Conservation (phyloP, 257 asterid species). For the Solanum tarijense region DNA sequence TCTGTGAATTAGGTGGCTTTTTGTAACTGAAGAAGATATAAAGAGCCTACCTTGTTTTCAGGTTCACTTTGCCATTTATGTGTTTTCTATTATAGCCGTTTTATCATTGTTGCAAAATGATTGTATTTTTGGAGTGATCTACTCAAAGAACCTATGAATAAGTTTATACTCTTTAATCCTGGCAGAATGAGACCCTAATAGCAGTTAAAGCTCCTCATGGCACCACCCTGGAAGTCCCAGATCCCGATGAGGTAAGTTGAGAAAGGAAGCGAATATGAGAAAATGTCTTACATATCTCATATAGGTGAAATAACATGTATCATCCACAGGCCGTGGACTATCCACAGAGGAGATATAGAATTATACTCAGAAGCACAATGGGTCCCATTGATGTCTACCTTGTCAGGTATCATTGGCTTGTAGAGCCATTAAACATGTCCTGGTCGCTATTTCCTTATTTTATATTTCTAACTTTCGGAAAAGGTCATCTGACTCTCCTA, state of each 20-base stretch:
- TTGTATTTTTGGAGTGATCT: not conserved
- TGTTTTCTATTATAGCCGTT: not conserved
- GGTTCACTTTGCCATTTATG: constrained; percentile 31
- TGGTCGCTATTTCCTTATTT: not conserved
- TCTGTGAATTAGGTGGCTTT: constrained; percentile 61
- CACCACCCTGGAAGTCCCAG: constrained; percentile 94
- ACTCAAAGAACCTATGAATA: not conserved
- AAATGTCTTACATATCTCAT: constrained; percentile 9
- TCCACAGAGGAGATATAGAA: constrained; percentile 90
- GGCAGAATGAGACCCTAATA: constrained; percentile 82
- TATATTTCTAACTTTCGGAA: not conserved
- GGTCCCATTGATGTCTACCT: constrained; percentile 96
- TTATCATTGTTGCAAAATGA: not conserved
- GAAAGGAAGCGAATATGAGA: constrained; percentile 5
- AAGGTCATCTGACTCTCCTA: not conserved
- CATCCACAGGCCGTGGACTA: constrained; percentile 69
- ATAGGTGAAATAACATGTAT: constrained; percentile 1
- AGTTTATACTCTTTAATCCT: constrained; percentile 1
- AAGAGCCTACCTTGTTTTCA: constrained; percentile 72
- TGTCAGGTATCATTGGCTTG: constrained; percentile 52
- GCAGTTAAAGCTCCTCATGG: constrained; percentile 99
- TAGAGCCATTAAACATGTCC: not conserved
- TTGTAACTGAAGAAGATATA: constrained; percentile 85
- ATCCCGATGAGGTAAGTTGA: constrained; percentile 77
- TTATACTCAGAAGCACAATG: constrained; percentile 93